Conservation (phyloP, 768 basidiomycete genomes). For the Polyporus arcularius region DNA sequence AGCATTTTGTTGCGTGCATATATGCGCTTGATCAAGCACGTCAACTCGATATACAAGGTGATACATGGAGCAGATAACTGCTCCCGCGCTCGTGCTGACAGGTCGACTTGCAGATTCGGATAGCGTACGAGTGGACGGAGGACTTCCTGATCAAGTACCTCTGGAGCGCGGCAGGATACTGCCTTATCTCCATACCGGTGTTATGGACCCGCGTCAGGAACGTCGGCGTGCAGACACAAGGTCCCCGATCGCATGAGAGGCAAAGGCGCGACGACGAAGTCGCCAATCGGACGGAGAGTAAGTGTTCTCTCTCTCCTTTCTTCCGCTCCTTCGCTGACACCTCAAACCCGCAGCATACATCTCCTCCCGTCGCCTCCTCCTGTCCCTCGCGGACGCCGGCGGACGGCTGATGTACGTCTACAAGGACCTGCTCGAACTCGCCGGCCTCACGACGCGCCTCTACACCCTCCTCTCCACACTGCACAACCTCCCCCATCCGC, state of each 20-base stretch:
- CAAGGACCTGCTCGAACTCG: constrained; percentile 93
- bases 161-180: constrained; percentile 93
- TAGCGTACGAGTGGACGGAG: constrained; percentile 94
- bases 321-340: too few relatives aligned
- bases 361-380: constrained; percentile 85
- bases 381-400: constrained; percentile 96
- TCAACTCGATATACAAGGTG: constrained; percentile 91
- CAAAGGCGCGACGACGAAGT: constrained; percentile 35
- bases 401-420: constrained; percentile 96
- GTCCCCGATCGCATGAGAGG: background rate
- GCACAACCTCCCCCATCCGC: constrained; percentile 58
- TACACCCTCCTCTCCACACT: constrained; percentile 87
- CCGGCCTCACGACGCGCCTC: constrained; percentile 87
- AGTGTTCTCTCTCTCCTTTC: constrained; percentile 6
- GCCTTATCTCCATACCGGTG: constrained; percentile 87
- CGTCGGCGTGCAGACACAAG: constrained; percentile 26
- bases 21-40: constrained; percentile 76
- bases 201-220: constrained; percentile 61
- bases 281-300: constrained; percentile 53
- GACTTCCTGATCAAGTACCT: constrained; percentile 96
- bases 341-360: constrained; percentile 65
- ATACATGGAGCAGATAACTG: constrained; percentile 6
- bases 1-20: constrained; percentile 82
- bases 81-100: background rate
- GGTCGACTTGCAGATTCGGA: constrained; percentile 60